These are phyloP conservation scores for Wallacemonas collosoma DNA, from an alignment of 208 protist species.

Conservation along the genomic window DNA sequence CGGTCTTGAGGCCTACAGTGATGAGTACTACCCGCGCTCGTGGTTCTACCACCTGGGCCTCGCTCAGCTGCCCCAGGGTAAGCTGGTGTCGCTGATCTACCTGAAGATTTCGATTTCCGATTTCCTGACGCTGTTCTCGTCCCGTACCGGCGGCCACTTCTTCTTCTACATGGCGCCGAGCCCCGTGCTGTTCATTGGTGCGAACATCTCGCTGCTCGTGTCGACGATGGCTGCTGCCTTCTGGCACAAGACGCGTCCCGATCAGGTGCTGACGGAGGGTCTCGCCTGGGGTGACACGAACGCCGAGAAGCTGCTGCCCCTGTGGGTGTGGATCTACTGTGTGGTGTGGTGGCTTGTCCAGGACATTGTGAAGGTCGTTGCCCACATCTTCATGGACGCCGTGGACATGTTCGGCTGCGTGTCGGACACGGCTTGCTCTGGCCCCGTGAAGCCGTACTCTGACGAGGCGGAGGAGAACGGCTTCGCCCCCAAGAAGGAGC, in stretches of 20 bases:
- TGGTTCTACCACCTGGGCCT: conserved; percentile 68
- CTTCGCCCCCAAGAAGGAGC: background rate
- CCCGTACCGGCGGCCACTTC: conserved; percentile 72
- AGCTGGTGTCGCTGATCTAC: conserved; percentile 88
- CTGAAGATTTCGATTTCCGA: conserved; percentile 90
- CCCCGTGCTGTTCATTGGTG: conserved; percentile 60
- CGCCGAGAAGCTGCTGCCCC: conserved; percentile 63
- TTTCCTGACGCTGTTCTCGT: conserved; percentile 91
- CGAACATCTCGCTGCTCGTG: conserved; percentile 64
- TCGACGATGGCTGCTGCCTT: conserved; percentile 75
- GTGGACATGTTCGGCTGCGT: conserved; percentile 77
- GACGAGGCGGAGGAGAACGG: background rate
- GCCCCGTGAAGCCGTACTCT: no score
- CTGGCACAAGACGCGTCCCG: conserved; percentile 61
- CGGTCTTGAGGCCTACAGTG: conserved; percentile 54
- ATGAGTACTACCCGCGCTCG: conserved; percentile 48
- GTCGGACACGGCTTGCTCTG: conserved; percentile 16
- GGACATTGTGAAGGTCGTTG: conserved; percentile 79
- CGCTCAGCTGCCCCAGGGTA: conserved; percentile 57
- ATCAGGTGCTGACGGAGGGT: conserved; percentile 69
- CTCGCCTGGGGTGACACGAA: conserved; percentile 59
- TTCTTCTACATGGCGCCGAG: conserved; percentile 76
- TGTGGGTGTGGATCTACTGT: conserved; percentile 93
- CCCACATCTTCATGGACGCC: conserved; percentile 65
- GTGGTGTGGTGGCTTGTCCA: conserved; percentile 92